A percentile compares a stretch with the other conserved stretches of the same genome.
phyloP scores from a whole-genome alignment of 345 rosid genomes.

The Linum trigynum region DNA sequence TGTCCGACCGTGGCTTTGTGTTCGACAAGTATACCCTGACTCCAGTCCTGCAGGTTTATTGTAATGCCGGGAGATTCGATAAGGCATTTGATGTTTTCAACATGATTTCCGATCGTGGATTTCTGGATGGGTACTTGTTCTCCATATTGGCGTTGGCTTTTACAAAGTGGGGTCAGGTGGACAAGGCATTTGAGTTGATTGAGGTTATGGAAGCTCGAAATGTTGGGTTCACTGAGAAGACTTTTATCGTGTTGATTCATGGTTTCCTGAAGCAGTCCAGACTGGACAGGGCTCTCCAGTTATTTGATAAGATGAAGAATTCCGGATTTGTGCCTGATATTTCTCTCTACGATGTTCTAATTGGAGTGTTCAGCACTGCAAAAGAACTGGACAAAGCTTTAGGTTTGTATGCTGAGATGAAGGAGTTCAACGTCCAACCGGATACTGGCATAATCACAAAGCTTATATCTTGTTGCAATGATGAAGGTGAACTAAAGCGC shows the following conservation, averaged over 20 bases:
- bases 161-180: constrained; percentile 65
- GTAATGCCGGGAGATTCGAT: constrained; percentile 45
- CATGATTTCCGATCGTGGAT: constrained; percentile 42
- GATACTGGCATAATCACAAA: constrained; percentile 48
- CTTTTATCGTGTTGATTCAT: constrained; percentile 60
- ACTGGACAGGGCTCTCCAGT: constrained; percentile 50
- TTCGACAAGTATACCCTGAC: constrained; percentile 65
- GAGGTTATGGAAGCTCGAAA: constrained; percentile 46
- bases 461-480: constrained; percentile 47
- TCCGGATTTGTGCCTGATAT: constrained; percentile 46
- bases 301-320: constrained; percentile 52
- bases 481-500: constrained; percentile 32
- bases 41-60: constrained; percentile 59
- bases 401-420: constrained; percentile 52
- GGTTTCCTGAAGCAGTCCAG: constrained; percentile 56
- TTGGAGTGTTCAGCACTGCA: constrained; percentile 50
- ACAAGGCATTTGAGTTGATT: constrained; percentile 61
- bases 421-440: constrained; percentile 36
- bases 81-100: constrained; percentile 46
- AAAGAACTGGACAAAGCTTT: constrained; percentile 50
- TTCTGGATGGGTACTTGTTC: constrained; percentile 56
- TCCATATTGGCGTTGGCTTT: constrained; percentile 53
- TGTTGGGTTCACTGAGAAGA: constrained; percentile 56
- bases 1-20: constrained; percentile 44
- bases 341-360: constrained; percentile 58